A percentile compares a stretch with the other conserved stretches of the same genome.
Conservation (phyloP, 1,284 basidiomycete species). For the Neotropicomus parvogracilis region DNA sequence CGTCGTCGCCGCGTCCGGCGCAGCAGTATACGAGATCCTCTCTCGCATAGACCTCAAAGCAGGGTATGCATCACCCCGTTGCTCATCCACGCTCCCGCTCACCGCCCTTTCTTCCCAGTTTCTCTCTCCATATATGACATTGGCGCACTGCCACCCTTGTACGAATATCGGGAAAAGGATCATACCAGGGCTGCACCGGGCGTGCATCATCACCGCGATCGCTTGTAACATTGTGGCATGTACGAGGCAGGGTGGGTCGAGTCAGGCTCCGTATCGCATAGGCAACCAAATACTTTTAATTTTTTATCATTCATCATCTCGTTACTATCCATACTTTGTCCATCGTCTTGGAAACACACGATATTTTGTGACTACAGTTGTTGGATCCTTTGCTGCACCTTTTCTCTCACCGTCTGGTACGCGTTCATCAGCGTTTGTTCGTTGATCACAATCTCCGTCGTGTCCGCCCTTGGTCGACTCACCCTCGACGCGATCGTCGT, state of each 20-base stretch:
- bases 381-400: slow-evolving; percentile 62
- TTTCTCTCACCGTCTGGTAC: slow-evolving; percentile 87
- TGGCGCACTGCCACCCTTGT: background rate
- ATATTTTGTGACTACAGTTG: no score
- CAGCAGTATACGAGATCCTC: slow-evolving; percentile 31
- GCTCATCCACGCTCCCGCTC: no score
- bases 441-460: slow-evolving; percentile 97
- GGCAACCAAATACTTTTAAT: no score
- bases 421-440: slow-evolving; percentile 94
- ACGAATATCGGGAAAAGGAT: no score
- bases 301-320: no score
- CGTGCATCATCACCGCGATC: no score
- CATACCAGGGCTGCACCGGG: no score
- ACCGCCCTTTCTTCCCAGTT: slow-evolving; percentile 6
- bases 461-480: slow-evolving; percentile 88
- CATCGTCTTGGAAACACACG: no score
- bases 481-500: slow-evolving; percentile 94
- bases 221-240: no score
- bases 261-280: no score
- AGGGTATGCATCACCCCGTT: slow-evolving; percentile 14
- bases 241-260: no score
- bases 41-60: slow-evolving; percentile 11
- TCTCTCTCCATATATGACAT: slow-evolving; percentile 18
- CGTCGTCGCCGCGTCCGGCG: slow-evolving; percentile 32
- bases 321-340: no score